These are phyloP conservation scores for Chlorella vulgaris DNA, from an alignment of 139 green algal species.

Conservation along the genomic window DNA sequence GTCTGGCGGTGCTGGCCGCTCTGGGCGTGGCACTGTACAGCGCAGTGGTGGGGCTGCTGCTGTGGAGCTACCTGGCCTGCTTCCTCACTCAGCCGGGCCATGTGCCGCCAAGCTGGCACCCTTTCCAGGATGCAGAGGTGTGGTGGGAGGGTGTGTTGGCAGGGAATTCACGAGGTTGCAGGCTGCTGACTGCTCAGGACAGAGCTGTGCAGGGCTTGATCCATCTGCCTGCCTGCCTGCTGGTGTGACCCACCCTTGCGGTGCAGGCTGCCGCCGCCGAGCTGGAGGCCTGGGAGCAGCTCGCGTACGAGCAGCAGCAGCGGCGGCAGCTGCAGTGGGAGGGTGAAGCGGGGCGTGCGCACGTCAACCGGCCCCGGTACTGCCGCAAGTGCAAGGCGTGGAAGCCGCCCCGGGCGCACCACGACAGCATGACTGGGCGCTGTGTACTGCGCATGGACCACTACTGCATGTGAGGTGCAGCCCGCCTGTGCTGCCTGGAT, in stretches of 20 bases:
- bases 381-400: conserved; percentile 73
- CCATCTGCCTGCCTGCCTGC: background rate
- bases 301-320: conserved; percentile 11
- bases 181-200: too few relatives aligned
- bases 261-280: conserved; percentile 15
- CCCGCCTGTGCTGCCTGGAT: background rate
- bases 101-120: conserved; percentile 89
- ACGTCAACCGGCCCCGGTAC: conserved; percentile 42
- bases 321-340: background rate
- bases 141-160: background rate
- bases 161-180: background rate
- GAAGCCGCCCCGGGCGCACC: conserved; percentile 92
- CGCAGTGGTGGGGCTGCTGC: conserved; percentile 71
- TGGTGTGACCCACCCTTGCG: background rate
- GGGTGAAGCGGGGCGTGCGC: background rate
- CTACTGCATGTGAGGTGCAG: conserved; percentile 63
- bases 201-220: background rate
- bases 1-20: conserved; percentile 24
- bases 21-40: conserved; percentile 31
- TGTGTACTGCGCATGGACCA: conserved; percentile 96
- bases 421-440: conserved; percentile 85
- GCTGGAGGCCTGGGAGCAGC: conserved; percentile 16
- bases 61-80: conserved; percentile 93
- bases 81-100: conserved; percentile 81
- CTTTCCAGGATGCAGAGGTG: conserved; percentile 80